These are phyloP conservation scores for Nigrograna mackinnonii DNA, from an alignment of 2,329 filamentous ascomycete species.

Conservation along the genomic window DNA sequence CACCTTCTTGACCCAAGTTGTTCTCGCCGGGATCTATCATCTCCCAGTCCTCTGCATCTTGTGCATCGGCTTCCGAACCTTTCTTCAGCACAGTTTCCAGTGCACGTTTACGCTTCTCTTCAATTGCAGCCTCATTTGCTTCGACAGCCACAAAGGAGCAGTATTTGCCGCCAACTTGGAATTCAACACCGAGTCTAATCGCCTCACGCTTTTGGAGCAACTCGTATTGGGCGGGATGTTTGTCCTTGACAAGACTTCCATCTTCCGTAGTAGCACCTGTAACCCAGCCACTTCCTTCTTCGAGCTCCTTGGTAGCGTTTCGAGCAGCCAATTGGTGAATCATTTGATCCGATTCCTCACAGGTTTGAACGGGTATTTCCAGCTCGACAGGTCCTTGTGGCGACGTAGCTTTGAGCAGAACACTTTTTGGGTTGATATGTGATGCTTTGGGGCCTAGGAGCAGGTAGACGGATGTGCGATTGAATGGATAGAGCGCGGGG, in stretches of 20 bases:
- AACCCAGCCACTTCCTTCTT: conserved; percentile 68
- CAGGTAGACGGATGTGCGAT: conserved; percentile 65
- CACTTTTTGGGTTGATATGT: conserved; percentile 51
- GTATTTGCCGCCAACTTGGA: conserved; percentile 68
- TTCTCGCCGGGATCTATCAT: too few relatives aligned
- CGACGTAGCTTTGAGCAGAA: conserved; percentile 61
- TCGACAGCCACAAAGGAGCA: conserved; percentile 72
- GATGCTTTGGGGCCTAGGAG: conserved; percentile 59
- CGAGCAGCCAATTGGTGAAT: conserved; percentile 71
- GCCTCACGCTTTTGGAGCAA: conserved; percentile 65
- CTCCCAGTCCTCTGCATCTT: conserved; percentile 8
- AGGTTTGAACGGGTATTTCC: conserved; percentile 61
- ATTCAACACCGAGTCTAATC: conserved; percentile 66
- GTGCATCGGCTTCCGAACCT: background rate
- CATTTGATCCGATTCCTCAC: conserved; percentile 51
- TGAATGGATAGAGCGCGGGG: conserved; percentile 67
- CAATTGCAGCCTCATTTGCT: conserved; percentile 33
- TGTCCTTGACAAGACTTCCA: conserved; percentile 37
- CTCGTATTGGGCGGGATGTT: conserved; percentile 50
- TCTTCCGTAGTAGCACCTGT: conserved; percentile 37
- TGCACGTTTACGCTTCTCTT: conserved; percentile 11
- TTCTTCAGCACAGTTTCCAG: conserved; percentile 6
- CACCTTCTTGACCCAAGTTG: too few relatives aligned
- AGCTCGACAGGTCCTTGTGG: conserved; percentile 61
- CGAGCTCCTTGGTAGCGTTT: conserved; percentile 68